Conservation (phyloP, 768 basidiomycete genomes). For the Boletus tylopilopsis region DNA sequence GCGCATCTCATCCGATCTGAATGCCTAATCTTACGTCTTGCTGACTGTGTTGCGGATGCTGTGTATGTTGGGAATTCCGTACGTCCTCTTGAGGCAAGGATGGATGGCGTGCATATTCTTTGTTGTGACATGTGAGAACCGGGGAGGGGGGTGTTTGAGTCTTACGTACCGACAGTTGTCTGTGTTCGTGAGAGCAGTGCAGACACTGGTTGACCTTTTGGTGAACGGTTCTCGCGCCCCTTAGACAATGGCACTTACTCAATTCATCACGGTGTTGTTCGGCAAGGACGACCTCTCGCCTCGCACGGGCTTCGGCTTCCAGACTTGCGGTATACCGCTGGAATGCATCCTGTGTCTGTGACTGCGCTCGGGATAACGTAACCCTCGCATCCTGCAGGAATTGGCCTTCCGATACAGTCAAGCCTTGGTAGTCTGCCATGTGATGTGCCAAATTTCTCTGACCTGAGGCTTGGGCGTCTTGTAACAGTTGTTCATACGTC, state of each 20-base stretch:
- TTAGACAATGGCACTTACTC: slow-evolving; percentile 29
- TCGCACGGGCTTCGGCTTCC: slow-evolving; percentile 63
- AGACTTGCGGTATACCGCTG: slow-evolving; percentile 65
- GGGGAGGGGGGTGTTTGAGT: slow-evolving; percentile 6
- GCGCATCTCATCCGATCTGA: slow-evolving; percentile 7
- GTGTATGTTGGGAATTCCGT: slow-evolving; percentile 28
- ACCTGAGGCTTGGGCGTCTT: slow-evolving; percentile 62
- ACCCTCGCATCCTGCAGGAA: slow-evolving; percentile 59
- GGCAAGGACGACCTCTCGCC: slow-evolving; percentile 57
- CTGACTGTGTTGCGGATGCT: slow-evolving; percentile 28
- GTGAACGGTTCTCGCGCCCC: slow-evolving; percentile 15
- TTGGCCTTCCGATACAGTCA: slow-evolving; percentile 42
- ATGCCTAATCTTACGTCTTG: slow-evolving; percentile 31
- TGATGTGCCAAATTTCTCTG: slow-evolving; percentile 23
- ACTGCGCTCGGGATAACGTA: slow-evolving; percentile 59
- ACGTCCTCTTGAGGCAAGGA: slow-evolving; percentile 31
- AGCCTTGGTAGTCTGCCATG: background rate
- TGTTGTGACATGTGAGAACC: slow-evolving; percentile 21
- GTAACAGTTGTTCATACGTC: slow-evolving; percentile 49
- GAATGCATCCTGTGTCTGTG: slow-evolving; percentile 70
- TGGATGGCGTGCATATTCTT: slow-evolving; percentile 33
- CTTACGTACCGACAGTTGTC: slow-evolving; percentile 32
- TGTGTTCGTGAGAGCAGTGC: slow-evolving; percentile 35
- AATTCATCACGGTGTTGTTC: slow-evolving; percentile 69
- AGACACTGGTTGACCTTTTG: slow-evolving; percentile 28